These are phyloP conservation scores for Bacterosira constricta DNA, from an alignment of 108 stramenopile species.

Conservation along the genomic window DNA sequence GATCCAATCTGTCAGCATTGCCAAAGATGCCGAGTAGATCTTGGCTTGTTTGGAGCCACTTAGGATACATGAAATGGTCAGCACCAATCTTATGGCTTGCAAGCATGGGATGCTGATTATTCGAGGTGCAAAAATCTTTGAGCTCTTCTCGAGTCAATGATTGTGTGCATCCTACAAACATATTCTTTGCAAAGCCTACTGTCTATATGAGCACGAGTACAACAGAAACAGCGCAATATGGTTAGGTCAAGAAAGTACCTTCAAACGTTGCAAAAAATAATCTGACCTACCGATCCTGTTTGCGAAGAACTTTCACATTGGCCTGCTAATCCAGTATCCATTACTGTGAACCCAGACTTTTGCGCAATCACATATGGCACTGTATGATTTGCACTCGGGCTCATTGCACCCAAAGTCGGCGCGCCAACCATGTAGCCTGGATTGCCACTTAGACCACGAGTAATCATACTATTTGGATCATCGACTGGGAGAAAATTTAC, in stretches of 20 bases:
- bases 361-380: slow-evolving; percentile 28
- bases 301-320: slow-evolving; percentile 28
- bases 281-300: slow-evolving; percentile 20
- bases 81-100: slow-evolving; percentile 2
- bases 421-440: slow-evolving; percentile 57
- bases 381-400: slow-evolving; percentile 1
- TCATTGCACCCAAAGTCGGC: slow-evolving; percentile 52
- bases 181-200: slow-evolving; percentile 50
- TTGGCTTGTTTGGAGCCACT: slow-evolving; percentile 35
- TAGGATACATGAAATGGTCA: slow-evolving; percentile 15
- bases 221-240: too few relatives aligned
- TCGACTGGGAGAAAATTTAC: slow-evolving; percentile 31
- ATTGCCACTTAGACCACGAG: slow-evolving; percentile 53
- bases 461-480: slow-evolving; percentile 37
- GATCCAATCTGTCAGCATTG: slow-evolving; percentile 68
- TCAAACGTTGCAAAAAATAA: too few relatives aligned
- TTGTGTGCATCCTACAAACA: slow-evolving; percentile 58
- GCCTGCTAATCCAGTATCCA: slow-evolving; percentile 37
- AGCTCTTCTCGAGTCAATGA: slow-evolving; percentile 52
- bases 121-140: slow-evolving; percentile 36
- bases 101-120: slow-evolving; percentile 26
- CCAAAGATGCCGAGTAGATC: slow-evolving; percentile 60
- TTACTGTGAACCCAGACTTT: slow-evolving; percentile 40
- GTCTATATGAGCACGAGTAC: too few relatives aligned
- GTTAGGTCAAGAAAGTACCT: too few relatives aligned